A percentile compares a stretch with the other conserved stretches of the same genome.
Evolutionary conservation across 2,329 filamentous ascomycete genomes (phyloP).

Genomic region (Golovinomyces cichoracearum): DNA sequence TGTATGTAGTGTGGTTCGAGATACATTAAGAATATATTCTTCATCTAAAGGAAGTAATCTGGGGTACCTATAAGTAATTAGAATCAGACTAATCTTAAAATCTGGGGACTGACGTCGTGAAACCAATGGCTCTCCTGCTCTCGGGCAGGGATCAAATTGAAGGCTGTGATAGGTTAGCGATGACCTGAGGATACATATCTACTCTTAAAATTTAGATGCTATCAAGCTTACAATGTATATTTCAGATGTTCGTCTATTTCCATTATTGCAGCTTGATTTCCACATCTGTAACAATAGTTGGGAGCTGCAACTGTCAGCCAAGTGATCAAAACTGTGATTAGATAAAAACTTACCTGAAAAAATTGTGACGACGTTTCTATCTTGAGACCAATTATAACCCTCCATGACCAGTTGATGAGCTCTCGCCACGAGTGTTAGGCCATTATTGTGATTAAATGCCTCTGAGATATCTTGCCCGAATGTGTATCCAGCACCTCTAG

Average conservation of each 20-base stretch:
- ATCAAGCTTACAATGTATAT: background rate
- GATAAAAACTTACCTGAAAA: conserved; percentile 47
- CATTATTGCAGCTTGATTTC: conserved; percentile 99
- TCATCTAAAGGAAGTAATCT: conserved; percentile 81
- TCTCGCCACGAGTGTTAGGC: conserved; percentile 76
- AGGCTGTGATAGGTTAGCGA: conserved; percentile 34
- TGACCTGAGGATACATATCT: background rate
- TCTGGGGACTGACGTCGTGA: conserved; percentile 43
- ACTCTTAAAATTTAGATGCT: background rate
- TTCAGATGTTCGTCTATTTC: conserved; percentile 62
- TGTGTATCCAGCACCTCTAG: conserved; percentile 79
- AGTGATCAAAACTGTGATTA: background rate
- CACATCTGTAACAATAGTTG: conserved; percentile 96
- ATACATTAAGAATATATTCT: background rate
- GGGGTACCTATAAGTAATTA: conserved; percentile 36
- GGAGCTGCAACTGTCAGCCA: conserved; percentile 27
- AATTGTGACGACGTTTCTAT: conserved; percentile 92
- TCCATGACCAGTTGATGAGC: conserved; percentile 99
- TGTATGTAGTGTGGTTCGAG: background rate
- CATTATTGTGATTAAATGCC: conserved; percentile 98
- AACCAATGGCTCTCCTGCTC: conserved; percentile 95
- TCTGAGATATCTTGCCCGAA: conserved; percentile 95
- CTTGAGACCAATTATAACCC: conserved; percentile 98
- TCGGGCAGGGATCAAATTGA: conserved; percentile 95
- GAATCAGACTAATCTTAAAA: background rate